Evolutionary conservation across 2,329 filamentous ascomycete genomes (phyloP), one percentile per base, ranked within the genome.

Genomic region (Alternaria brassicae): DNA sequence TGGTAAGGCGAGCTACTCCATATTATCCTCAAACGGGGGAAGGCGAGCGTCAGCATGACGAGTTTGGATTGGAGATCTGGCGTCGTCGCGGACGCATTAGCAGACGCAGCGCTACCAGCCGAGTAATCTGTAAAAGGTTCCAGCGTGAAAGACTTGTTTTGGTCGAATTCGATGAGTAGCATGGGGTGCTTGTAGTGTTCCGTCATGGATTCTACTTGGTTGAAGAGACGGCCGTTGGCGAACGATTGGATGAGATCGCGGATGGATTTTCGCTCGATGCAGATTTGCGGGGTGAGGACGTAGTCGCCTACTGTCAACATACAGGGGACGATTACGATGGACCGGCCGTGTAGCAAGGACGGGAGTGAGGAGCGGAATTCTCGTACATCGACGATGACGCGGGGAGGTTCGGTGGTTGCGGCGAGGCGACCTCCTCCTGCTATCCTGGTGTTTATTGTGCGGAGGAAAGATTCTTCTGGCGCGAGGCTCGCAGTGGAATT

Each of bases 281-380:
- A 97, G 66, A 98, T 95, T 66, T 88, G 86, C 1, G 94, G 94
- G 1, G 92, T 95, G 40, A 99, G 84, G 61, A 99, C 89, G 78
- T 99, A 99, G 80, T 99, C 95, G 64, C 92, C 95, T 0, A 99
- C 94, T 1, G 94, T 99, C 60, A 99, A 83, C 87, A 96, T 96
- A 79, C 94, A 97, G 2, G 95, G 95, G 0, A 98, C 89, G 41
- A 98, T 88, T 32, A 93, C 83, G 82, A 97, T 94, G 69, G 88
- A 91, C 51, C 92, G 90, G 1, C 91, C 95, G 76, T 99, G 94
- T 2, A 98, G 84, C 4, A 99, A 85, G 2, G 93, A 97, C 0
- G 95, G 94, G 0, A 99, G 84, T 1, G 91, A 93, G 30, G 93
- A 97, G 64, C 95, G 88, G 76, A 99, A 98, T 78, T 99, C 95